Percentiles rank a stretch among this genome's conserved stretches.
These are phyloP conservation scores for Neurospora sp. DNA, from an alignment of 495 filamentous ascomycete species.

Conservation along the genomic window DNA sequence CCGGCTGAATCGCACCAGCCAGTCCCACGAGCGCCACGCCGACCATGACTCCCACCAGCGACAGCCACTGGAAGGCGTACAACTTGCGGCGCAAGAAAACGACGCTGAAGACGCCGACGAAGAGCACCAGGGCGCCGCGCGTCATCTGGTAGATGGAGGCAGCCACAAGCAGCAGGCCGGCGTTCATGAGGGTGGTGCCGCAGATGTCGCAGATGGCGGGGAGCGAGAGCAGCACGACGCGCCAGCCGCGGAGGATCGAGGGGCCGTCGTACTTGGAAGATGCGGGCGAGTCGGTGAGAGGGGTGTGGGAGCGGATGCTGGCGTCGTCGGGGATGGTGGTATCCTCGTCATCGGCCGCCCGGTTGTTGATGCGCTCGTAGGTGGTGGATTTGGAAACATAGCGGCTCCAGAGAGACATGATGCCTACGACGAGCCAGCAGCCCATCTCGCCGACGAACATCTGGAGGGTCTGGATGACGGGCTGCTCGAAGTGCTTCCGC, in stretches of 20 bases:
- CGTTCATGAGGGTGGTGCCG: slow-evolving; percentile 95
- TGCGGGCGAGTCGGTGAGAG: slow-evolving; percentile 34
- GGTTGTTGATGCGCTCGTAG: slow-evolving; percentile 49
- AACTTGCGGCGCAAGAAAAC: slow-evolving; percentile 73
- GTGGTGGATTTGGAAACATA: slow-evolving; percentile 38
- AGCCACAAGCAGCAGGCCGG: slow-evolving; percentile 84
- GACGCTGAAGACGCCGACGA: slow-evolving; percentile 92
- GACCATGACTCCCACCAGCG: slow-evolving; percentile 73
- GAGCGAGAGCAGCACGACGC: slow-evolving; percentile 65
- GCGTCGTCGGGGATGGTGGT: slow-evolving; percentile 34
- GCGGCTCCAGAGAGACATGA: slow-evolving; percentile 51
- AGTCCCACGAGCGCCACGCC: slow-evolving; percentile 87
- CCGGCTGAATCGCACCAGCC: slow-evolving; percentile 68
- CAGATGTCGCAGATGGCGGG: slow-evolving; percentile 90
- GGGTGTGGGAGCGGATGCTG: slow-evolving; percentile 36
- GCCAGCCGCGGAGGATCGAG: slow-evolving; percentile 57
- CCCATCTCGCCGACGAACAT: slow-evolving; percentile 94
- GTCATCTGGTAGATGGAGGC: slow-evolving; percentile 99
- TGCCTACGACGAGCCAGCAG: slow-evolving; percentile 76
- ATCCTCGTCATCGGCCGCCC: slow-evolving; percentile 21
- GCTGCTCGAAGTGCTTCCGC: slow-evolving; percentile 73
- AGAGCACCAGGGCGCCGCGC: slow-evolving; percentile 82
- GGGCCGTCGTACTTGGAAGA: slow-evolving; percentile 17
- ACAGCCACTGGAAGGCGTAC: slow-evolving; percentile 77
- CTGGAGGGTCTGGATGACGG: slow-evolving; percentile 87